These are phyloP conservation scores for Globisporangium paddicum DNA, from an alignment of 352 stramenopile species.

Conservation along the genomic window DNA sequence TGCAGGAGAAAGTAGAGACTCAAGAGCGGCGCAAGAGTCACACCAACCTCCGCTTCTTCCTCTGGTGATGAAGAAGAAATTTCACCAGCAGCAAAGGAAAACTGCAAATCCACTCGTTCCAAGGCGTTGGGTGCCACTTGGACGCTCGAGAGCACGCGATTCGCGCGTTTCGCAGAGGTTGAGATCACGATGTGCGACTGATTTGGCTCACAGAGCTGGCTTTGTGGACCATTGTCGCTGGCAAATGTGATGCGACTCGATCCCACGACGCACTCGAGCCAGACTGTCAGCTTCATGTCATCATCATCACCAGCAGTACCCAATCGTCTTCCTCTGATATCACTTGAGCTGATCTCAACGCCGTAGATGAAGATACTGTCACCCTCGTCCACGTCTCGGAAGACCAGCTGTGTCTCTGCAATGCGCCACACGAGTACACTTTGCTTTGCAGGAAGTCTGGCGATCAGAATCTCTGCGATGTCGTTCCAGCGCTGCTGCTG, in stretches of 20 bases:
- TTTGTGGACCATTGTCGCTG: not conserved
- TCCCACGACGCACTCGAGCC: constrained; percentile 7
- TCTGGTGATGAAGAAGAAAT: not conserved
- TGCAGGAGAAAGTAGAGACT: constrained; percentile 5
- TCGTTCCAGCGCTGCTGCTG: constrained; percentile 2
- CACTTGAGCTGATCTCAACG: not conserved
- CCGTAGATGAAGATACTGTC: constrained; percentile 1
- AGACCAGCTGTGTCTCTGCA: constrained; percentile 9
- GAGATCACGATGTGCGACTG: not conserved
- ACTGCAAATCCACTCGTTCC: constrained; percentile 6
- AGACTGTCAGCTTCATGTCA: not conserved
- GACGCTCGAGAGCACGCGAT: constrained; percentile 11
- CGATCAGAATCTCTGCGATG: not conserved
- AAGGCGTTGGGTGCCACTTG: constrained; percentile 2
- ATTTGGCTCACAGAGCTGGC: constrained; percentile 3
- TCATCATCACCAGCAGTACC: not conserved
- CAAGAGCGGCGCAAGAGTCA: not conserved
- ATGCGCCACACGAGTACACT: constrained; percentile 2
- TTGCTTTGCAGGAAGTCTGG: not conserved
- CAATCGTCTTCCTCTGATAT: not conserved
- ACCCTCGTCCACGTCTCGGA: not conserved
- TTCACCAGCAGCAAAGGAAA: not conserved
- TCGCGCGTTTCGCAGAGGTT: constrained; percentile 4
- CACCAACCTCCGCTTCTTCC: not conserved
- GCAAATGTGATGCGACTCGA: not conserved